phyloP scores from a whole-genome alignment of 306 rosid species.

The Lotus japonicus region DNA sequence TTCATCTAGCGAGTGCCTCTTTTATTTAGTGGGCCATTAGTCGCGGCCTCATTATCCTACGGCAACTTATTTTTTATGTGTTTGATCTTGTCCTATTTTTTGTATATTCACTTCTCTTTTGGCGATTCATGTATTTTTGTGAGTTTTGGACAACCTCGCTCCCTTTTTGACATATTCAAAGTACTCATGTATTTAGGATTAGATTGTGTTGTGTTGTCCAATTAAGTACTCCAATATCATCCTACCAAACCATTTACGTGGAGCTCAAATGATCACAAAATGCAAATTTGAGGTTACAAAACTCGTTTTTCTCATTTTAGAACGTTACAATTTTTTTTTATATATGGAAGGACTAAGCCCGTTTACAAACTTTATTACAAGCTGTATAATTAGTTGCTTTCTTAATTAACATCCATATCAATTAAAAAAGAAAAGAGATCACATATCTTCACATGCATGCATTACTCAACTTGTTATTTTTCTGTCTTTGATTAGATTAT shows the following conservation, averaged over 20 bases:
- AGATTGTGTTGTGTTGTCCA: neutral
- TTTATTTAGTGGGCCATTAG: no score
- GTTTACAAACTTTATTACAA: neutral
- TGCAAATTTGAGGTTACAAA: neutral
- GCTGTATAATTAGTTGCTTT: neutral
- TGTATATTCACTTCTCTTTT: no score
- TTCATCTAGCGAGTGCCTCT: no score
- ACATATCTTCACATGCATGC: neutral
- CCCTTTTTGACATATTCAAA: no score
- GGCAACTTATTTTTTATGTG: no score
- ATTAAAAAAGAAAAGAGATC: neutral
- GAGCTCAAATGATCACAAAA: slow-evolving; percentile 19
- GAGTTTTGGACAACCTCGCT: no score
- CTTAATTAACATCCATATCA: neutral
- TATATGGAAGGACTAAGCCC: no score
- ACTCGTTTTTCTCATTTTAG: neutral
- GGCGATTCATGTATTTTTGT: no score
- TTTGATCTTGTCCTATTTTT: no score
- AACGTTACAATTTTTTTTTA: neutral
- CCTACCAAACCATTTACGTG: slow-evolving; percentile 1
- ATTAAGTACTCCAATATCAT: neutral
- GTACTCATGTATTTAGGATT: no score
- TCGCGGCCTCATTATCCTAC: no score
- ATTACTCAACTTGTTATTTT: slow-evolving; percentile 16
- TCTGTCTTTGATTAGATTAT: slow-evolving; percentile 16